phyloP scores from a whole-genome alignment of 768 basidiomycete genomes.

The Hortiboletus campestris region DNA sequence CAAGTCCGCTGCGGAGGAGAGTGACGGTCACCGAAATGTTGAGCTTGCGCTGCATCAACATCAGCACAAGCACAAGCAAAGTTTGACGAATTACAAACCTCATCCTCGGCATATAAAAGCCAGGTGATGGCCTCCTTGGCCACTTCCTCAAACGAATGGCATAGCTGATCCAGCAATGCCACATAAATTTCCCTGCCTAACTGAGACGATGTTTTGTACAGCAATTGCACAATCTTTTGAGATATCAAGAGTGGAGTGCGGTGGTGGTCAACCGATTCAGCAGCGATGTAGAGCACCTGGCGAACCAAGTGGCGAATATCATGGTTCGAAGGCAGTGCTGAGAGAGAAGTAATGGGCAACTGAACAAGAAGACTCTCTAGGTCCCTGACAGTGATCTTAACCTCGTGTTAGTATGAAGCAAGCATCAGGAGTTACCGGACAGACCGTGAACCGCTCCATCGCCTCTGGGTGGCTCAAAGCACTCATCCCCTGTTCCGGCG shows the following conservation, averaged over 20 bases:
- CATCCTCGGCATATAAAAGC: constrained; percentile 95
- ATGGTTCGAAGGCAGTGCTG: constrained; percentile 74
- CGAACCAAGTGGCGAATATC: constrained; percentile 84
- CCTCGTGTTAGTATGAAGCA: constrained; percentile 2
- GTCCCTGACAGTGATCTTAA: constrained; percentile 44
- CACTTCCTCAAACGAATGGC: constrained; percentile 86
- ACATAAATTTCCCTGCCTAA: constrained; percentile 94
- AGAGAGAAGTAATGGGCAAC: constrained; percentile 67
- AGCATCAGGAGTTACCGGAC: constrained; percentile 22
- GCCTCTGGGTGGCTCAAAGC: constrained; percentile 73
- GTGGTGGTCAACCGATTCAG: constrained; percentile 73
- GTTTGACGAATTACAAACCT: constrained; percentile 49
- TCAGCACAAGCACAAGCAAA: constrained; percentile 2
- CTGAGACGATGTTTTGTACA: constrained; percentile 86
- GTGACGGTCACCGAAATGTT: constrained; percentile 93
- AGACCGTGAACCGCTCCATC: constrained; percentile 83
- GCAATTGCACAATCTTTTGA: constrained; percentile 92
- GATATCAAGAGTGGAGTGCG: constrained; percentile 90
- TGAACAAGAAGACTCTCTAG: constrained; percentile 79
- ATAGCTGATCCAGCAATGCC: constrained; percentile 82
- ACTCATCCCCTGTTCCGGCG: constrained; percentile 49
- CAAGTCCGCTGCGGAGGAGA: constrained; percentile 78
- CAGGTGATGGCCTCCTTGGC: constrained; percentile 96
- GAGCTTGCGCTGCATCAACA: constrained; percentile 74
- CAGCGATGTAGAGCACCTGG: constrained; percentile 80